Percentiles rank a stretch among this genome's conserved stretches.
Conservation (phyloP, 2,329 filamentous ascomycete genomes). For the Venturia carpophila region DNA sequence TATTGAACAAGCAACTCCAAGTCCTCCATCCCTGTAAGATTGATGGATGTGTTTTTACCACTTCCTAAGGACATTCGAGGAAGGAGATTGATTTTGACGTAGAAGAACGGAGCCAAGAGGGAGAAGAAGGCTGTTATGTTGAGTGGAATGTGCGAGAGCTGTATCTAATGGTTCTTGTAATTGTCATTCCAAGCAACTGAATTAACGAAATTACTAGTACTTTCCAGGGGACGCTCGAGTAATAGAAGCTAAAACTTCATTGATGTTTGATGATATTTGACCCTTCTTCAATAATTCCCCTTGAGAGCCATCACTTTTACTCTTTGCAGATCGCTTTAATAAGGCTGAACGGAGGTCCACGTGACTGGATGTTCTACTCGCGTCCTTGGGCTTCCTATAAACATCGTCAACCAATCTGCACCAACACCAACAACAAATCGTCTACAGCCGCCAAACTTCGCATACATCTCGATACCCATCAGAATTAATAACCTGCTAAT, state of each 20-base stretch:
- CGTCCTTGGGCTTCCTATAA: neutral
- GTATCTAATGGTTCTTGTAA: too few species aligned
- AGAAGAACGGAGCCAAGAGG: neutral
- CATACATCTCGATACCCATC: slow-evolving; percentile 4
- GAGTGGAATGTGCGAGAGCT: neutral
- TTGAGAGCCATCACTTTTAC: neutral
- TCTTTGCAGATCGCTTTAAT: neutral
- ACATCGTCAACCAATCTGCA: neutral
- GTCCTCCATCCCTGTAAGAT: slow-evolving; percentile 34
- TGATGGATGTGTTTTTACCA: slow-evolving; percentile 11
- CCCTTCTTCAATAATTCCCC: too few species aligned
- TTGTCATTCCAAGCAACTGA: too few species aligned
- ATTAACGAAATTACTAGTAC: too few species aligned
- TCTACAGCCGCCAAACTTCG: neutral
- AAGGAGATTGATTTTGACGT: neutral
- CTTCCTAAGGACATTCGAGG: neutral
- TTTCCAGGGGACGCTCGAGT: too few species aligned
- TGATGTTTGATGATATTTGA: too few species aligned
- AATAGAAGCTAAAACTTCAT: too few species aligned
- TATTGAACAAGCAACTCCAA: too few species aligned
- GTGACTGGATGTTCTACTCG: neutral
- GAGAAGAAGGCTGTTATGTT: neutral
- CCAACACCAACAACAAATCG: neutral
- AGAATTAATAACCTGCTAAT: neutral
- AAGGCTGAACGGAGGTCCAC: neutral